Conservation (phyloP, 2,329 filamentous ascomycete species). For the Colletotrichum camelliae region DNA sequence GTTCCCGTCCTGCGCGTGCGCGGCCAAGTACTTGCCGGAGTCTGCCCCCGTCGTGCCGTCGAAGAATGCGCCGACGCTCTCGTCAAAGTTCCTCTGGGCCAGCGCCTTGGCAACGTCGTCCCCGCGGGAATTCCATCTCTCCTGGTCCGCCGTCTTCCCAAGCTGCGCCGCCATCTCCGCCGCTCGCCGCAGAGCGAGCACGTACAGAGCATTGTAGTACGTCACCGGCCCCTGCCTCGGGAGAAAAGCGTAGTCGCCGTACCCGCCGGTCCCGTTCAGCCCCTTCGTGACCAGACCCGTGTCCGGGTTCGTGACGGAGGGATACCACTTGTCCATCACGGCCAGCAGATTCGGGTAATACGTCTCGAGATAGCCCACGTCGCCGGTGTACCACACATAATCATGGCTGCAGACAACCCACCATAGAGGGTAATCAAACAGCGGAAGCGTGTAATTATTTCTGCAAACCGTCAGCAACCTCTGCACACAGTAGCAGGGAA, state of each 20-base stretch:
- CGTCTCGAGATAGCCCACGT: slow-evolving; percentile 42
- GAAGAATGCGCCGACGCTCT: slow-evolving; percentile 45
- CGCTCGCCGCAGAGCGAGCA: slow-evolving; percentile 48
- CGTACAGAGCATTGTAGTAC: slow-evolving; percentile 59
- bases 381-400: slow-evolving; percentile 54
- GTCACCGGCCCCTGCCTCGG: slow-evolving; percentile 51
- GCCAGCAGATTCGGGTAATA: slow-evolving; percentile 47
- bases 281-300: slow-evolving; percentile 49
- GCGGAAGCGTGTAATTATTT: slow-evolving; percentile 48
- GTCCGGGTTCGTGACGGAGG: slow-evolving; percentile 40
- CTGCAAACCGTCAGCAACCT: slow-evolving; percentile 26
- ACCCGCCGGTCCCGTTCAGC: slow-evolving; percentile 32
- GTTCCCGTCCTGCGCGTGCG: slow-evolving; percentile 58
- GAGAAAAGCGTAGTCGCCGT: slow-evolving; percentile 59
- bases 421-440: slow-evolving; percentile 60
- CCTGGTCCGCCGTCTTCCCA: slow-evolving; percentile 35
- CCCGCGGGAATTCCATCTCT: slow-evolving; percentile 45
- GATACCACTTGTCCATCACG: slow-evolving; percentile 52
- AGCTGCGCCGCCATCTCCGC: slow-evolving; percentile 44
- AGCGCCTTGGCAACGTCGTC: slow-evolving; percentile 38
- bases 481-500: no score
- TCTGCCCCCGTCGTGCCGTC: slow-evolving; percentile 37
- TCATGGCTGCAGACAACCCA: slow-evolving; percentile 56
- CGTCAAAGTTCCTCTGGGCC: slow-evolving; percentile 46
- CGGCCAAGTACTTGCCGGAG: slow-evolving; percentile 31